phyloP scores from a whole-genome alignment of 148 eudicot genomes.

The Rhododendron henanense region DNA sequence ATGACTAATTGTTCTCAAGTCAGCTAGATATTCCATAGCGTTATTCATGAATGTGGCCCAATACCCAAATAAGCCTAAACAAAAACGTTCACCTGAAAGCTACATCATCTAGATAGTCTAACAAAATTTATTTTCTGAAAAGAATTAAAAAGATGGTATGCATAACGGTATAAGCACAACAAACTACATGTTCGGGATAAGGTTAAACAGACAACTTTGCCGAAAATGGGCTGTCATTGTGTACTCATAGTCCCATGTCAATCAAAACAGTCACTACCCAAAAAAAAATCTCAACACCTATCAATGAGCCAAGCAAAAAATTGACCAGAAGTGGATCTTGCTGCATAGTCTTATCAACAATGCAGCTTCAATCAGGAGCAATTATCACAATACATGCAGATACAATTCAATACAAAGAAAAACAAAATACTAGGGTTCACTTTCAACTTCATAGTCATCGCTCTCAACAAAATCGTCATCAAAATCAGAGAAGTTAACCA shows the following conservation, averaged over 20 bases:
- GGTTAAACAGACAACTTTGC: background rate
- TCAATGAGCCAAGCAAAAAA: slow-evolving; percentile 1
- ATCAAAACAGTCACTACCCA: background rate
- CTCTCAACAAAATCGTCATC: no score
- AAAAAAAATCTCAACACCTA: background rate
- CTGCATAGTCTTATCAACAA: background rate
- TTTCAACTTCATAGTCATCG: no score
- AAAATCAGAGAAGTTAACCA: no score
- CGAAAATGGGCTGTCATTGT: background rate
- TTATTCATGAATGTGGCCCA: background rate
- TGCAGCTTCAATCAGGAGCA: no score
- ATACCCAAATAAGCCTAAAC: slow-evolving; percentile 11
- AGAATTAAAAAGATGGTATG: background rate
- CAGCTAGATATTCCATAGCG: background rate
- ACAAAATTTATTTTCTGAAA: background rate
- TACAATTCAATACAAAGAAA: no score
- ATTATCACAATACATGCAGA: no score
- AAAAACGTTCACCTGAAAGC: background rate
- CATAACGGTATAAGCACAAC: background rate
- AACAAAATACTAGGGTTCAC: no score
- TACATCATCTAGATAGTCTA: background rate
- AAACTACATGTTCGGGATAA: background rate
- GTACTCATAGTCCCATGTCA: no score
- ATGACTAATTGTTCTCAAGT: background rate
- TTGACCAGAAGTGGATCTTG: background rate